Conservation (phyloP, 768 basidiomycete species). For the Pulveroboletus sp. region DNA sequence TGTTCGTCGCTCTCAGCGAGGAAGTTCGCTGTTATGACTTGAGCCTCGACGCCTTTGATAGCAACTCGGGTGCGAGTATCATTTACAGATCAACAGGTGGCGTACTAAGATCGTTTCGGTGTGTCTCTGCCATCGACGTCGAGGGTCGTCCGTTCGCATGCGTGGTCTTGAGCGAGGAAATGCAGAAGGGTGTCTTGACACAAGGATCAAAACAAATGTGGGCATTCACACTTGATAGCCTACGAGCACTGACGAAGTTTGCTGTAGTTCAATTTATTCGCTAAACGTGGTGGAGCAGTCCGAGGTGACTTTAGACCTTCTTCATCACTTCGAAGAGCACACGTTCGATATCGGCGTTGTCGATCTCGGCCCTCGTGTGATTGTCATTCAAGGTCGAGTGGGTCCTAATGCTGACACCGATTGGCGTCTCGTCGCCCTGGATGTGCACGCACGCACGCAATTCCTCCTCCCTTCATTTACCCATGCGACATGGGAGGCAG, state of each 20-base stretch:
- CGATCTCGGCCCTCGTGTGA: constrained; percentile 14
- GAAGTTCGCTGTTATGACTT: constrained; percentile 14
- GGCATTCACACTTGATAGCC: background rate
- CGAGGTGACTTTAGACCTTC: constrained; percentile 7
- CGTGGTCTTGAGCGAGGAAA: constrained; percentile 5
- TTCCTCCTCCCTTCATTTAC: background rate
- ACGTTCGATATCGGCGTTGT: background rate
- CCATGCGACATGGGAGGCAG: background rate
- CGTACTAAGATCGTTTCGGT: background rate
- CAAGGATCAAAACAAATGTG: constrained; percentile 1
- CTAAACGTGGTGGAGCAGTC: constrained; percentile 1
- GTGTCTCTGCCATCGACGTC: constrained; percentile 9
- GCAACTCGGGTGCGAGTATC: constrained; percentile 1
- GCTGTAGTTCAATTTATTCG: constrained; percentile 7
- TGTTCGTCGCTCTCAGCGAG: constrained; percentile 11
- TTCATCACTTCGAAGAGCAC: constrained; percentile 10
- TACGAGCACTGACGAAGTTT: background rate
- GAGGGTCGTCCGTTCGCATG: constrained; percentile 16
- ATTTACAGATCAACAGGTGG: constrained; percentile 5
- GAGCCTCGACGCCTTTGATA: background rate
- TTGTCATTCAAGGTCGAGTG: constrained; percentile 2
- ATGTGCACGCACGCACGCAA: constrained; percentile 11
- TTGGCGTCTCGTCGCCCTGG: constrained; percentile 7
- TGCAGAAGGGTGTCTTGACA: background rate
- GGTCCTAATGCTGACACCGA: background rate